Evolutionary conservation across 495 filamentous ascomycete genomes (phyloP).

Genomic region (Podospora conica): DNA sequence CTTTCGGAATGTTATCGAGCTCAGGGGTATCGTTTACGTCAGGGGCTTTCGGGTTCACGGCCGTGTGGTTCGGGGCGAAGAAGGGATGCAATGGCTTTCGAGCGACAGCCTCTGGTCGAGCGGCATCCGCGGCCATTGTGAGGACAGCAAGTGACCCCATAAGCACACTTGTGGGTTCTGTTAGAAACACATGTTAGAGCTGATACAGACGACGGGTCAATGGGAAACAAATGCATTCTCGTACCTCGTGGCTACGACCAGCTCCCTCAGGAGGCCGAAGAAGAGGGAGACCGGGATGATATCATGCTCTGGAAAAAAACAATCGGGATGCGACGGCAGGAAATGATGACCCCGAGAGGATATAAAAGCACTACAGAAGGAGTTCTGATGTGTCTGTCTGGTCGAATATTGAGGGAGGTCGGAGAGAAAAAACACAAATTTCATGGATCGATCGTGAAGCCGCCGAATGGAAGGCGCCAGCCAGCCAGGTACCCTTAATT

Average conservation of each 20-base stretch:
- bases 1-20: not conserved
- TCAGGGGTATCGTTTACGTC: slow-evolving; percentile 7
- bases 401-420: not conserved
- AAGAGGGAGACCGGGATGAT: not conserved
- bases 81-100: slow-evolving; percentile 29
- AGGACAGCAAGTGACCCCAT: slow-evolving; percentile 26
- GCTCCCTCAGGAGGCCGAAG: not conserved
- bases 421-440: not conserved
- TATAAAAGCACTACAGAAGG: not conserved
- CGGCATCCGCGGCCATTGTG: slow-evolving; percentile 22
- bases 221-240: not conserved
- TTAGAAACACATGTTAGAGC: not conserved
- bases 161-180: not conserved
- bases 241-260: not conserved
- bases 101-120: slow-evolving; percentile 1
- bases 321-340: not conserved
- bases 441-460: not conserved
- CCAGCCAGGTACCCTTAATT: slow-evolving; percentile 3
- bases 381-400: not conserved
- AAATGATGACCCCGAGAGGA: not conserved
- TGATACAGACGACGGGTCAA: not conserved
- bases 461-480: not conserved
- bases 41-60: not conserved
- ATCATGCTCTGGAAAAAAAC: slow-evolving; percentile 4
- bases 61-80: slow-evolving; percentile 17